These are phyloP conservation scores for Plasmodium chabaudi DNA, from an alignment of 169 alveolate genomes.

Conservation along the genomic window DNA sequence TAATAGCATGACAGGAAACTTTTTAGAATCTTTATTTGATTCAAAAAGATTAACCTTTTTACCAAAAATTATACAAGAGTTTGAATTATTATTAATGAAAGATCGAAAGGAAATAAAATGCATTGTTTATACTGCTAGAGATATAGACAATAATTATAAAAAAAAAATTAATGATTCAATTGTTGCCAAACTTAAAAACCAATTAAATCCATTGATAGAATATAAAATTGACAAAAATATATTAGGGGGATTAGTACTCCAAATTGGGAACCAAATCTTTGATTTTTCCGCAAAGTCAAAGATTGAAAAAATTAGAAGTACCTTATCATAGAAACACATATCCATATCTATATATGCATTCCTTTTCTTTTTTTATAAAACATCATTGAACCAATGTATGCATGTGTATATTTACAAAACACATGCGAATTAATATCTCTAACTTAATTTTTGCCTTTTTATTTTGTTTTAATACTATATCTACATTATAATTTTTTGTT, in stretches of 20 bases:
- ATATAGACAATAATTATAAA: slow-evolving; percentile 38
- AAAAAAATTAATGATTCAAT: slow-evolving; percentile 58
- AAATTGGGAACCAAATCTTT: slow-evolving; percentile 70
- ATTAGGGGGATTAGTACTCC: slow-evolving; percentile 60
- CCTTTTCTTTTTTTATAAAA: neutral
- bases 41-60: slow-evolving; percentile 57
- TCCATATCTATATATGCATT: neutral
- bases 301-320: slow-evolving; percentile 63
- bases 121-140: slow-evolving; percentile 64
- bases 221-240: slow-evolving; percentile 47
- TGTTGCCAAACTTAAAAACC: slow-evolving; percentile 24
- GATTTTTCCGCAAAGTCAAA: slow-evolving; percentile 72
- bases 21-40: slow-evolving; percentile 62
- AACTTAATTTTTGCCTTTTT: no score
- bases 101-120: slow-evolving; percentile 74
- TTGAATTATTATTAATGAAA: slow-evolving; percentile 53
- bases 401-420: no score
- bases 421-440: no score
- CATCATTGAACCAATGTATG: no score
- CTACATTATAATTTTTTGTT: no score
- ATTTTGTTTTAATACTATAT: no score
- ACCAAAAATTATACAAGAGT: slow-evolving; percentile 62
- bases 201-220: slow-evolving; percentile 58
- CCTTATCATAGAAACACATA: slow-evolving; percentile 4
- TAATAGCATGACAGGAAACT: slow-evolving; percentile 41